Percentiles rank a stretch among this genome's conserved stretches.
These are phyloP conservation scores for Phaeolepiota aurea DNA, from an alignment of 768 basidiomycete species.

Conservation along the genomic window DNA sequence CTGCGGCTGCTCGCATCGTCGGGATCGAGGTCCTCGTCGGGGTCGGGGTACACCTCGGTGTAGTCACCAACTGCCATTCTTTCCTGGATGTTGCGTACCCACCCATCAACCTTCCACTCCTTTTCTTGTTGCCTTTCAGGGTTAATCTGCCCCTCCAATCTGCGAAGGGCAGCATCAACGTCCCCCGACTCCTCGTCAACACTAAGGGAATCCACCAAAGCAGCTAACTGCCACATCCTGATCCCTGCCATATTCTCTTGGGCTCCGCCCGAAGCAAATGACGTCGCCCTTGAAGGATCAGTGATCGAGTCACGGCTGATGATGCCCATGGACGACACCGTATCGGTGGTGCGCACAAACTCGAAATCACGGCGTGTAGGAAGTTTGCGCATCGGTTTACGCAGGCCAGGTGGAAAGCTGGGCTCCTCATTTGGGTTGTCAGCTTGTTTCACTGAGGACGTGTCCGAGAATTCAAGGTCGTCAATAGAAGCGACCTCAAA, in stretches of 20 bases:
- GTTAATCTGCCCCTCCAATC: conserved; percentile 84
- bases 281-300: conserved; percentile 30
- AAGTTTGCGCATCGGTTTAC: conserved; percentile 46
- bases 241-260: conserved; percentile 23
- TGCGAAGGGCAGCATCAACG: conserved; percentile 71
- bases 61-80: conserved; percentile 60
- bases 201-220: conserved; percentile 64
- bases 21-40: conserved; percentile 27
- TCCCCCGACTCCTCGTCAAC: conserved; percentile 73
- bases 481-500: conserved; percentile 74
- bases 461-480: conserved; percentile 74
- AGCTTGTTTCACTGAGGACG: conserved; percentile 36
- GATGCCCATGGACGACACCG: conserved; percentile 74
- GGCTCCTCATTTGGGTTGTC: conserved; percentile 32
- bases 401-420: conserved; percentile 42
- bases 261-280: conserved; percentile 30
- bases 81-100: conserved; percentile 68
- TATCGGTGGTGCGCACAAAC: conserved; percentile 61
- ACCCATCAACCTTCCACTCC: conserved; percentile 70
- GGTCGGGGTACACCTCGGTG: conserved; percentile 45
- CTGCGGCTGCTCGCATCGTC: conserved; percentile 12
- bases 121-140: conserved; percentile 61
- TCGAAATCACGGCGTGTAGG: conserved; percentile 77
- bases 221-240: conserved; percentile 80
- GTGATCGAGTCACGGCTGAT: conserved; percentile 56